These are phyloP conservation scores for Eremochloa ophiuroides DNA, from an alignment of 176 grass and related monocot genomes.

Conservation along the genomic window DNA sequence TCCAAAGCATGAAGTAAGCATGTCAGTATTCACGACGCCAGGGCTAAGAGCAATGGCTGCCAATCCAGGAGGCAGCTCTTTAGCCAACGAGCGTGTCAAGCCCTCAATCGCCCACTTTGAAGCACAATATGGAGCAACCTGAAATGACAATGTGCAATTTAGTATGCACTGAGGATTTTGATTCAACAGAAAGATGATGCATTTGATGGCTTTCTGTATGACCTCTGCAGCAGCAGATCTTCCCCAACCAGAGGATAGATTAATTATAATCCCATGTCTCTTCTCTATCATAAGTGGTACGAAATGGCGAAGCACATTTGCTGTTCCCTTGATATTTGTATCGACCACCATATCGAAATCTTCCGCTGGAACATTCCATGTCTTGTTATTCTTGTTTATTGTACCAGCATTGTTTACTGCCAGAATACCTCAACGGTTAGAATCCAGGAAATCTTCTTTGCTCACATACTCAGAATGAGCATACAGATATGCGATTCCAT, in stretches of 20 bases:
- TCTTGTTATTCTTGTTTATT: slow-evolving; percentile 97
- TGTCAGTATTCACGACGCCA: slow-evolving; percentile 91
- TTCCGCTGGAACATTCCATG: slow-evolving; percentile 84
- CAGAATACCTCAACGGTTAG: slow-evolving; percentile 20
- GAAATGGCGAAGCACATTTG: slow-evolving; percentile 91
- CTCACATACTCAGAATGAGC: not conserved
- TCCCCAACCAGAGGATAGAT: slow-evolving; percentile 97
- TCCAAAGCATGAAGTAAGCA: slow-evolving; percentile 94
- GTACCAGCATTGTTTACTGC: slow-evolving; percentile 94
- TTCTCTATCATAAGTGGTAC: slow-evolving; percentile 86
- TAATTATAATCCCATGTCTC: slow-evolving; percentile 89
- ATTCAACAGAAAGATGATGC: slow-evolving; percentile 9
- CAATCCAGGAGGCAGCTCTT: slow-evolving; percentile 84
- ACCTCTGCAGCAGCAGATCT: slow-evolving; percentile 94
- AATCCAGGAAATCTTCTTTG: not conserved
- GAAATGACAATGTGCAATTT: slow-evolving; percentile 11
- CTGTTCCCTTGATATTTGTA: slow-evolving; percentile 91
- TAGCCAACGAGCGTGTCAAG: slow-evolving; percentile 80
- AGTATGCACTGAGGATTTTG: not conserved
- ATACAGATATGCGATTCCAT: not conserved
- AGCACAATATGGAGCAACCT: slow-evolving; percentile 94
- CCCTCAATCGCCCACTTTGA: slow-evolving; percentile 98
- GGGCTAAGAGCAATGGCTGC: slow-evolving; percentile 90
- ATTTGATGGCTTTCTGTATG: not conserved
- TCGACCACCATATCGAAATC: slow-evolving; percentile 92